Base-by-base conservation (phyloP, 176 grass and related monocot species). In the Juncus inflexus region DNA sequence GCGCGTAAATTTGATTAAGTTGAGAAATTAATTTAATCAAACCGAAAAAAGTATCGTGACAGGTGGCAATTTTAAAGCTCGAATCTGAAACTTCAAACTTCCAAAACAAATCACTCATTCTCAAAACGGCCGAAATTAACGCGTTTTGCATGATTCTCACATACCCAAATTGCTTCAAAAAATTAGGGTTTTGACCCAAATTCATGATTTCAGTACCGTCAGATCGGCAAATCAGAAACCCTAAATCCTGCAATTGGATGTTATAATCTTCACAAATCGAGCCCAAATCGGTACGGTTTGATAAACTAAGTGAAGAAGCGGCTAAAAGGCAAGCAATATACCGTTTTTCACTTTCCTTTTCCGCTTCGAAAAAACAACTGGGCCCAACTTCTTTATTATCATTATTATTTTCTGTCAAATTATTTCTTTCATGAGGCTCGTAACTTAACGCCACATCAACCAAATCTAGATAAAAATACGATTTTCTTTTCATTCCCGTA, bases 391-490 rank as follows among this genome's bases (percentile, higher is more conserved):
- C 85, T 71, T 57, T 64, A 60, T 56, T 28, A 28, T 28, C 19
- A 28, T 28, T 28, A 28, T 28, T 28, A 28, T 28, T 40, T 15
- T 72, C 58, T 67, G 39, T 7, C 55, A 67, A 56, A 60, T 84
- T 28, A 28, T 28, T 74, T 72, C 74, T 58, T 5, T 60, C 69
- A 62, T 99, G 64, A 49, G 94, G 94, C 83, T 99, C 88, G 75
- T 99, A 99, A 74, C 85, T 83, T 73, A 92, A 61, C 75, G 88
- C 88, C 80, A 84, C 66, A 99, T 99, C 94, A 74, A 74, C 72
- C 61, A 99, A 57, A 84, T 99, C 88, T 58, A 99, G 66, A 80
- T 86, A 89, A 75, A 99, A 92, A 11, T 61, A 79, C 52, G 85
- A 80, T 51, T 51, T 77, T 79, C 62, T 68, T 40, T 13, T 57